Evolutionary conservation across 176 grass and related monocot species (phyloP).

Genomic region (Tuctoria greenei): DNA sequence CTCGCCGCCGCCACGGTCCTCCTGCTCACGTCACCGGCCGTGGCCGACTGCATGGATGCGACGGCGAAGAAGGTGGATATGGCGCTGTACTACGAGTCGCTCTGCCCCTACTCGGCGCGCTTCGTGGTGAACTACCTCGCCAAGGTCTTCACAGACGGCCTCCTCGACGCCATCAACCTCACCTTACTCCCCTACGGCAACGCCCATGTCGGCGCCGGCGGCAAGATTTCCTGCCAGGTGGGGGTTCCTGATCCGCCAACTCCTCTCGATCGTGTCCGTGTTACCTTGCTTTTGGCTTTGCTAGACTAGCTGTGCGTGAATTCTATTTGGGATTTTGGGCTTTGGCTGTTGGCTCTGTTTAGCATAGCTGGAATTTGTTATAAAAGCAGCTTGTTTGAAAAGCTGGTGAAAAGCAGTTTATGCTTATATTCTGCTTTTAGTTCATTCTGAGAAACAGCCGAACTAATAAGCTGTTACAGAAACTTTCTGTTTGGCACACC

Average conservation of each 20-base stretch:
- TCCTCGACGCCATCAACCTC: constrained; percentile 31
- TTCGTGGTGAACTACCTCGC: constrained; percentile 51
- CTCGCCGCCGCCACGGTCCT: neutral
- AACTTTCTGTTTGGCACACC: too few relatives aligned
- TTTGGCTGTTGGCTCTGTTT: neutral
- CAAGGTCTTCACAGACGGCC: constrained; percentile 42
- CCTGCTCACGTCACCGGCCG: neutral
- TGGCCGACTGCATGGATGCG: neutral
- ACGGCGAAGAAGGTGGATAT: constrained; percentile 32
- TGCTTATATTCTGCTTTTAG: too few relatives aligned
- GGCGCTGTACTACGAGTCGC: constrained; percentile 57
- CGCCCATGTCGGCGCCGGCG: constrained; percentile 19
- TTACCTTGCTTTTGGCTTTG: neutral
- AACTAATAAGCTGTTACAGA: too few relatives aligned
- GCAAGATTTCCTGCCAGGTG: constrained; percentile 52
- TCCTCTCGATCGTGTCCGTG: neutral
- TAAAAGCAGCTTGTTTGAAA: too few relatives aligned
- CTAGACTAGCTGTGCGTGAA: neutral
- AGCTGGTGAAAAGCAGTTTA: too few relatives aligned
- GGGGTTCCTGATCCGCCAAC: neutral
- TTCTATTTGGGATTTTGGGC: neutral
- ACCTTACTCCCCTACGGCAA: constrained; percentile 55
- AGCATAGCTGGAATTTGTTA: too few relatives aligned
- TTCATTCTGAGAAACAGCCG: too few relatives aligned
- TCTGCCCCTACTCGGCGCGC: constrained; percentile 46